Evolutionary conservation across 2,329 filamentous ascomycete species (phyloP).

Genomic region (Talaromyces sp.): DNA sequence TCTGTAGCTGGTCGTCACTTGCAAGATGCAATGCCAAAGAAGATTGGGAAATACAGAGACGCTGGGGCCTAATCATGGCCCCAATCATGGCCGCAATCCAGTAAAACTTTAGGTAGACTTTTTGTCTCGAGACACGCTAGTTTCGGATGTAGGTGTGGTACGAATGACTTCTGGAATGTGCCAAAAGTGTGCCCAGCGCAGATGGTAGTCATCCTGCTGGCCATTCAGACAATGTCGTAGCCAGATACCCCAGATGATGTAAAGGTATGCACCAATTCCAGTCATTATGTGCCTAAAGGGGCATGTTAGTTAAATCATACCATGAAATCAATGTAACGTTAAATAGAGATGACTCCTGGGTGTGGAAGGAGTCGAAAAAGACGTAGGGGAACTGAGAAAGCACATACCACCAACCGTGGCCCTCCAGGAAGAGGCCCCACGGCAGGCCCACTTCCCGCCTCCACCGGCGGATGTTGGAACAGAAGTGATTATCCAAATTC

Average conservation of each 20-base stretch:
- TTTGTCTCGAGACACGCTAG: constrained; percentile 31
- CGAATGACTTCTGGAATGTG: constrained; percentile 59
- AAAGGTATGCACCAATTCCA: constrained; percentile 78
- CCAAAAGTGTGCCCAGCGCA: constrained; percentile 68
- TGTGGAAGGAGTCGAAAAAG: neutral
- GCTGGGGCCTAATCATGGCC: neutral
- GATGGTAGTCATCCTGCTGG: constrained; percentile 69
- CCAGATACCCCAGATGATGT: constrained; percentile 84
- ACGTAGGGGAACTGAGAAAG: constrained; percentile 1
- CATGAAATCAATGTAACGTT: neutral
- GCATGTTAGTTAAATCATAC: constrained; percentile 18
- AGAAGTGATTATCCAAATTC: constrained; percentile 79
- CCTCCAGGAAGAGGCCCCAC: constrained; percentile 76
- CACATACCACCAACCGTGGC: constrained; percentile 71
- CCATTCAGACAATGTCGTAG: constrained; percentile 75
- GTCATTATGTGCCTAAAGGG: constrained; percentile 72
- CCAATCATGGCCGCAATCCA: neutral
- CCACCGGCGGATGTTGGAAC: constrained; percentile 65
- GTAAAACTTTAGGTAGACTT: constrained; percentile 19
- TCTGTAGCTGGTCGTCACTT: neutral
- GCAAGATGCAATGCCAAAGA: neutral
- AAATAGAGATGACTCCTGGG: neutral
- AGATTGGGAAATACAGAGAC: neutral
- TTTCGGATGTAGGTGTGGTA: constrained; percentile 13
- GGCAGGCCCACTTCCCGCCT: constrained; percentile 71